Base-by-base conservation (phyloP, 1,284 basidiomycete species). In the Sporisorium sorghi region DNA sequence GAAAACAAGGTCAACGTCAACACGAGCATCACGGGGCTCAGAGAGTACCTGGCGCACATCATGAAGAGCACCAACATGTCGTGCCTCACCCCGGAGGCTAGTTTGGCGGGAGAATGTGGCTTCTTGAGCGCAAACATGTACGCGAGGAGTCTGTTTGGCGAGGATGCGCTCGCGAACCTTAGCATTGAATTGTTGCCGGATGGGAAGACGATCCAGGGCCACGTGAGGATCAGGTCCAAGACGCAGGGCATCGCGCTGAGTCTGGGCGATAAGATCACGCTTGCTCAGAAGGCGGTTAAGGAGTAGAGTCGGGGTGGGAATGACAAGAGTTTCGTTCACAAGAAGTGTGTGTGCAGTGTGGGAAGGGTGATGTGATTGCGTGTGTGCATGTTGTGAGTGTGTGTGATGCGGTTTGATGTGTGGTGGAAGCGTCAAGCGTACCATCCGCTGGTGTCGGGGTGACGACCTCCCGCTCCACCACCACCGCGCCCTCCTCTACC, bases 1-100 rank as follows among this genome's bases (percentile, higher is more conserved):
- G 94, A 97, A 88, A 97, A 97, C 87, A 90, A 94, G 81, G 94
- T 97, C 66, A 95, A 95, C 79, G 93, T 97, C 61, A 91, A 91
- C 78, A 93, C 91, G 44, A 85, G 89, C 21, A 91, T 94, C 82
- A 89, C 89, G 89, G 92, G 85, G 81, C 90, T 94, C 23, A 90
- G 92, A 63, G 89, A 89, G 53, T 94, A 95, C 86, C 88, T 97
- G 58, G 87, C 90, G 62, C 93, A 96, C 83, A 92, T 97, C 26
- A 78, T 83, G 73, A 78, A 85, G 93, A 95, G 92, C 30, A 97
- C 94, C 28, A 96, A 97, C 86, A 97, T 97, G 94, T 90, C 93
- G 12, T 94, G 93, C 81, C 88, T 97, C n/a, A 97, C 94, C 12
- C 93, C 94, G 3, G 93, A 96, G 72, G 93, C 93, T 14, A 92